Evolutionary conservation across 2,329 filamentous ascomycete species (phyloP).

Genomic region (Lecanicillium sp.): DNA sequence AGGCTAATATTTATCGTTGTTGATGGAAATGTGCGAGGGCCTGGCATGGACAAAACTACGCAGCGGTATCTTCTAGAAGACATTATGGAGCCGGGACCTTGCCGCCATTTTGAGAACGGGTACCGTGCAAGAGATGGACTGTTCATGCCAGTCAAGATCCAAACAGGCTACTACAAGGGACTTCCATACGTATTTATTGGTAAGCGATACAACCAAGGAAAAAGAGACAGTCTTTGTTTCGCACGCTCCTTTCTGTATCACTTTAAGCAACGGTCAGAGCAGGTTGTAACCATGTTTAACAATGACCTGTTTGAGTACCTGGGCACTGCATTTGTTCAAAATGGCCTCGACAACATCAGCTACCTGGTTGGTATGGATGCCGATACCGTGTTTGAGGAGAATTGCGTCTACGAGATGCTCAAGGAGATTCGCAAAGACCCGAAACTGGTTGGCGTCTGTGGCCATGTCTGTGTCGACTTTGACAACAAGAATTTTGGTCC

Average conservation of each 20-base stretch:
- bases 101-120: constrained; percentile 28
- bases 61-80: constrained; percentile 38
- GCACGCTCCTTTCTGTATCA: constrained; percentile 39
- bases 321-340: constrained; percentile 27
- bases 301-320: constrained; percentile 33
- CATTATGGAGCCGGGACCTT: constrained; percentile 29
- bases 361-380: constrained; percentile 39
- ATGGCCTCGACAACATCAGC: constrained; percentile 30
- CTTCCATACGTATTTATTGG: constrained; percentile 38
- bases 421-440: constrained; percentile 32
- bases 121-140: constrained; percentile 37
- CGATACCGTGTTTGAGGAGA: constrained; percentile 36
- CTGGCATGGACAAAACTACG: constrained; percentile 38
- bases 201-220: constrained; percentile 41
- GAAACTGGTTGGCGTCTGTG: constrained; percentile 37
- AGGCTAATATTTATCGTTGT: constrained; percentile 38
- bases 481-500: constrained; percentile 29
- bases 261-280: constrained; percentile 33
- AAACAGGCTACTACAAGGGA: constrained; percentile 35
- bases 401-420: constrained; percentile 36
- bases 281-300: constrained; percentile 36
- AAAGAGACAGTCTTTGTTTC: constrained; percentile 41
- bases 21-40: constrained; percentile 37
- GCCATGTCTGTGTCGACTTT: constrained; percentile 39
- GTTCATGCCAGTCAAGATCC: constrained; percentile 36